Evolutionary conservation across 1,139 yeast genomes (phyloP).

Genomic region (Zygosaccharomyces sapae): DNA sequence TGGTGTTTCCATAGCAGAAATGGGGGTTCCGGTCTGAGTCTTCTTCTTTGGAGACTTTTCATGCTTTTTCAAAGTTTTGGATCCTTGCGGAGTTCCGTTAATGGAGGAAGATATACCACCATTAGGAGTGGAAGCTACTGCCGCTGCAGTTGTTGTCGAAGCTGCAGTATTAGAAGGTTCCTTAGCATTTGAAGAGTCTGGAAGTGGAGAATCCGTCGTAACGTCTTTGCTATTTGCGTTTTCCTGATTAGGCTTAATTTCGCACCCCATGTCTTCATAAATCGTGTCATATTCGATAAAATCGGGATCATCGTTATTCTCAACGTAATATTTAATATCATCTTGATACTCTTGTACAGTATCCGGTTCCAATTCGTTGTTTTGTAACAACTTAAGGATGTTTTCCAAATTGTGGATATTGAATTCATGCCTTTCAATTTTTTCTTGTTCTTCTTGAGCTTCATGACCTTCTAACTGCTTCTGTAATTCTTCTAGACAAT

Average conservation of each 20-base stretch:
- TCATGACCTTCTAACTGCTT: conserved; percentile 78
- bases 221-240: conserved; percentile 14
- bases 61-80: conserved; percentile 12
- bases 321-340: conserved; percentile 90
- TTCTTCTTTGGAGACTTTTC: conserved; percentile 27
- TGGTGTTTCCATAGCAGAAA: conserved; percentile 23
- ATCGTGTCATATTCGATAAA: conserved; percentile 93
- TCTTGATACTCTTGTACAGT: conserved; percentile 77
- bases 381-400: conserved; percentile 72
- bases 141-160: conserved; percentile 15
- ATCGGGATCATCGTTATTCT: conserved; percentile 92
- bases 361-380: conserved; percentile 79
- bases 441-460: conserved; percentile 67
- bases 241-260: conserved; percentile 42
- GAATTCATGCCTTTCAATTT: conserved; percentile 70
- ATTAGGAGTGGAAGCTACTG: conserved; percentile 10
- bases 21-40: conserved; percentile 13
- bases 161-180: conserved; percentile 12
- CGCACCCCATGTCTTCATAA: conserved; percentile 76
- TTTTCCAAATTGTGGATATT: conserved; percentile 77
- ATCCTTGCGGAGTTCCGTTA: conserved; percentile 1
- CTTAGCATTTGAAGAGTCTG: conserved; percentile 16
- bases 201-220: not conserved
- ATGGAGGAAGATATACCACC: conserved; percentile 9
- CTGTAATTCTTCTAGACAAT: conserved; percentile 75